Evolutionary conservation across 768 basidiomycete genomes (phyloP).

Genomic region (Xerocomellus chrysenteron): DNA sequence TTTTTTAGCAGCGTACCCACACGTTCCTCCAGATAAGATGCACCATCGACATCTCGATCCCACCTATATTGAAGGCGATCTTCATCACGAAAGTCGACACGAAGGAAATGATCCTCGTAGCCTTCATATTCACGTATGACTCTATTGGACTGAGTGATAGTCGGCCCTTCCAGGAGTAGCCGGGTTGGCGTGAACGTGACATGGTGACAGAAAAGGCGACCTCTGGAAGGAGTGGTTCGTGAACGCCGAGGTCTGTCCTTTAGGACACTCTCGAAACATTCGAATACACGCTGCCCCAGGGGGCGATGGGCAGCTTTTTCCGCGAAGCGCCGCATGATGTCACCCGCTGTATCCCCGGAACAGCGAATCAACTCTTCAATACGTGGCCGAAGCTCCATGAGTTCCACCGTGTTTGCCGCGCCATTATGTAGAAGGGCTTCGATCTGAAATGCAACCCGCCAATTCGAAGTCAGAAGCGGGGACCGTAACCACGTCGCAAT

Average conservation of each 20-base stretch:
- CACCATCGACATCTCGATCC: slow-evolving; percentile 63
- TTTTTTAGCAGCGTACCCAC: slow-evolving; percentile 57
- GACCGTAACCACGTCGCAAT: slow-evolving; percentile 44
- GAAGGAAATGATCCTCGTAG: slow-evolving; percentile 67
- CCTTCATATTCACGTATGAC: slow-evolving; percentile 67
- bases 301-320: slow-evolving; percentile 47
- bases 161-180: slow-evolving; percentile 74
- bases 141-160: slow-evolving; percentile 72
- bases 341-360: slow-evolving; percentile 39
- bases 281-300: slow-evolving; percentile 40
- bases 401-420: slow-evolving; percentile 57
- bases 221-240: slow-evolving; percentile 27
- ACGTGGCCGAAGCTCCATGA: slow-evolving; percentile 44
- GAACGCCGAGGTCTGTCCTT: slow-evolving; percentile 15
- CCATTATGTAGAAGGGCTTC: slow-evolving; percentile 67
- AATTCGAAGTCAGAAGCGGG: slow-evolving; percentile 40
- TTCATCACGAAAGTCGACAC: slow-evolving; percentile 86
- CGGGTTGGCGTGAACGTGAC: slow-evolving; percentile 77
- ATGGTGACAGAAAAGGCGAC: slow-evolving; percentile 66
- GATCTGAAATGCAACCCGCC: slow-evolving; percentile 75
- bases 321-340: slow-evolving; percentile 55
- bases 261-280: slow-evolving; percentile 47
- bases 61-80: slow-evolving; percentile 72
- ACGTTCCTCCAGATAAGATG: slow-evolving; percentile 52
- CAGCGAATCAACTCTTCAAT: slow-evolving; percentile 42